Percentiles rank a stretch among this genome's conserved stretches.
These are phyloP conservation scores for Nitzschia putrida DNA, from an alignment of 108 stramenopile species.

Conservation along the genomic window DNA sequence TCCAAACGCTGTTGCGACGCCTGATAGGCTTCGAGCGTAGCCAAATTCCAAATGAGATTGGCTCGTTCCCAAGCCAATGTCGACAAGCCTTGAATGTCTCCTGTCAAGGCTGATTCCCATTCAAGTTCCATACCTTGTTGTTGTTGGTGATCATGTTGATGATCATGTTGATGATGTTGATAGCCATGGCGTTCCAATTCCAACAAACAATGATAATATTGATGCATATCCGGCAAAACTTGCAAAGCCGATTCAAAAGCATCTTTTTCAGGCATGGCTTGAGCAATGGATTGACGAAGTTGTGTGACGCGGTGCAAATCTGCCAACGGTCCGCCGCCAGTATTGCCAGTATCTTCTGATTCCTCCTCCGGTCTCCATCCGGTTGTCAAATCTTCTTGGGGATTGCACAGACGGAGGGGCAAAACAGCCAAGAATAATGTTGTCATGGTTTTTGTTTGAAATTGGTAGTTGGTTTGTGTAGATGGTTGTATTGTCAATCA, in stretches of 20 bases:
- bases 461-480: too few species aligned
- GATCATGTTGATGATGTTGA: not conserved
- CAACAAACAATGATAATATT: constrained; percentile 34
- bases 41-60: constrained; percentile 55
- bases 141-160: constrained; percentile 3
- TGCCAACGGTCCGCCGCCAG: too few species aligned
- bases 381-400: constrained; percentile 20
- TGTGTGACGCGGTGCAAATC: constrained; percentile 28
- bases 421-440: constrained; percentile 17
- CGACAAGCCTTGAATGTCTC: constrained; percentile 7
- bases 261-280: constrained; percentile 6
- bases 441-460: not conserved
- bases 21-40: constrained; percentile 35
- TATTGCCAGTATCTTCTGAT: constrained; percentile 2
- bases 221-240: constrained; percentile 12
- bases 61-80: constrained; percentile 45
- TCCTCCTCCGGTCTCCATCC: constrained; percentile 11
- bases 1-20: constrained; percentile 24
- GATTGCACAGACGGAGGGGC: constrained; percentile 24
- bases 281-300: constrained; percentile 15
- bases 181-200: constrained; percentile 26
- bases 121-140: constrained; percentile 13
- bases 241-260: constrained; percentile 3
- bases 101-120: constrained; percentile 35
- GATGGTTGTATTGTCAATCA: too few species aligned